Evolutionary conservation across 176 grass and related monocot species (phyloP), one percentile per base, ranked within the genome.

Genomic region (Pontederia paniculata): DNA sequence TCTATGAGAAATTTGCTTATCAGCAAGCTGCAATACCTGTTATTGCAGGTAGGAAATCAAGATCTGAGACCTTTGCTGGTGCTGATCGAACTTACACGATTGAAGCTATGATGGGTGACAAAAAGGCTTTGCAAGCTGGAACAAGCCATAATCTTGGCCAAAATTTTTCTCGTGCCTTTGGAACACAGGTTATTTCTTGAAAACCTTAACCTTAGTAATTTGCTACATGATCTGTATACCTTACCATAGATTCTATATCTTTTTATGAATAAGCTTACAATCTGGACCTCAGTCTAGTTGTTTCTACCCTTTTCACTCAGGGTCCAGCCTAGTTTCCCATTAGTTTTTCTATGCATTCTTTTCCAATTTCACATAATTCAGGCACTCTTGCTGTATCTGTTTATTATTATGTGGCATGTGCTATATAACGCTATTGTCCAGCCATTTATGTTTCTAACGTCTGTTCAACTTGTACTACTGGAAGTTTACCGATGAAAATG

Each of bases 51-150:
- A 80, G 79, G 65, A 97, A 97, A 81, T 97, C 91, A 74, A 97
- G 52, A 59, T 58, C 58, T 41, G 91, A 97, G 69, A 97, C 91
- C 62, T 97, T 97, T 77, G 86, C 91, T 74, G 91, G 91, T 68
- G 91, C 91, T 55, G 57, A 73, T 70, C 61, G 68, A 44, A 97
- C 91, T 1, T 90, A 96, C 67, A 96, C 90, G 70, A 96, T 96
- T 76, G 90, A 96, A 80, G 90, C 85, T 76, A 96, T 96, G 91
- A 97, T 97, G 91, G 91, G 91, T 57, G 91, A 87, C 57, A 89
- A 54, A 70, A 90, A 89, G 65, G 91, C 91, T 50, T 89, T 97
- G 78, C 91, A 97, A 73, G 91, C 91, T 76, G 91, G 91, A 67
- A 97, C 91, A 23, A 97, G 91, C 62, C 91, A 97, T 68, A 90